A percentile compares a stretch with the other conserved stretches of the same genome.
phyloP scores from a whole-genome alignment of 2,329 filamentous ascomycete genomes.

The Ascochyta lentis region DNA sequence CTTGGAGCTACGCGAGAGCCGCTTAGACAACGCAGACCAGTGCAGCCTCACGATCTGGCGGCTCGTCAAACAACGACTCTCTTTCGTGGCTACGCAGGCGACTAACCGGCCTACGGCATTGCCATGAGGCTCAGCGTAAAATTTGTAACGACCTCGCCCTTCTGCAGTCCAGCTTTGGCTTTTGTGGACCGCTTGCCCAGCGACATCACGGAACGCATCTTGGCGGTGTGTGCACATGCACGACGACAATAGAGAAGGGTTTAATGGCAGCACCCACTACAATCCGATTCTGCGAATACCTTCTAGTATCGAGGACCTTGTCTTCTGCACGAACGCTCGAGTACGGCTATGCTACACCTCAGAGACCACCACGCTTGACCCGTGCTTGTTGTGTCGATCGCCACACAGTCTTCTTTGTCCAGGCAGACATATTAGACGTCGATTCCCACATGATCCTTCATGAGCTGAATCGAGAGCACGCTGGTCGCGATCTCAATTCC shows the following conservation, averaged over 20 bases:
- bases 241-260: not conserved
- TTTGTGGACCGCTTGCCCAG: not conserved
- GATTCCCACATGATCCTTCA: too few relatives aligned
- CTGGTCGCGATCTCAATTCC: not conserved
- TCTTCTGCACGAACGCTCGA: too few relatives aligned
- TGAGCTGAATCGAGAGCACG: too few relatives aligned
- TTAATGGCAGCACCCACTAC: too few relatives aligned
- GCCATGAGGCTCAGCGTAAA: constrained; percentile 20
- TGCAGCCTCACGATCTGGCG: constrained; percentile 25
- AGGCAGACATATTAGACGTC: too few relatives aligned
- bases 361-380: too few relatives aligned
- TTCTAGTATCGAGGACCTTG: too few relatives aligned
- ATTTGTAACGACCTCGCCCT: not conserved
- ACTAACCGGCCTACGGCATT: constrained; percentile 14
- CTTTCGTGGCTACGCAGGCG: constrained; percentile 11
- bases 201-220: not conserved
- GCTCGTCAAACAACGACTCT: constrained; percentile 25
- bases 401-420: too few relatives aligned
- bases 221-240: not conserved
- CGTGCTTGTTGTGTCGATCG: too few relatives aligned
- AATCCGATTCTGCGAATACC: too few relatives aligned
- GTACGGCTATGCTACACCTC: too few relatives aligned
- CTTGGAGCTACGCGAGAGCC: constrained; percentile 19
- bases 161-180: not conserved
- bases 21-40: constrained; percentile 25